Evolutionary conservation across 2,329 filamentous ascomycete species (phyloP), one percentile per base, ranked within the genome.

Genomic region (Curvularia verruculosa): DNA sequence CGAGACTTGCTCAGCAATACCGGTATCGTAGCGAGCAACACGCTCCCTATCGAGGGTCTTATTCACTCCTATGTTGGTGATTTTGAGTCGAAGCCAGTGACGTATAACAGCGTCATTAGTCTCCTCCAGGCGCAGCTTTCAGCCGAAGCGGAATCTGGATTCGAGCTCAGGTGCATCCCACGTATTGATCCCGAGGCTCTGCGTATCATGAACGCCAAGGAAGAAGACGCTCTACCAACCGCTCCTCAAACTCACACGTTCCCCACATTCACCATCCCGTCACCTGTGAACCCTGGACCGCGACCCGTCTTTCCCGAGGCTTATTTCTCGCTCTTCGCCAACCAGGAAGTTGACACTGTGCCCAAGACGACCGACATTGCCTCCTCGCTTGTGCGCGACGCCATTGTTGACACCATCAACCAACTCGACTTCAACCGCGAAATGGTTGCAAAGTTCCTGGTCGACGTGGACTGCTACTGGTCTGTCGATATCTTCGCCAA

Each of bases 391-490:
- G 84, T 99, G 56, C 87, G 95, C 46, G 95, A 99, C 75, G 87
- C 87, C 0, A 84, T 98, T 53, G 84, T 91, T 37, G 95, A 99
- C 74, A 97, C 93, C 0, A 95, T 99, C 78, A 97, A 97, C 73
- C 88, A 92, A 49, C 83, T 99, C 15, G 87, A 98, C 78, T 96
- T 92, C 80, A 99, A 98, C 77, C 89, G 95, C 59, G 91, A 92
- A 67, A 85, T 88, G 31, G 89, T 90, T 0, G 94, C 95, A 37
- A 91, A 92, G 56, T 95, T 92, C 68, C 81, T 99, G 34, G 96
- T 97, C 69, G 93, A 98, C 68, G 83, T 97, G 34, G 95, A 99
- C 76, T 96, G 91, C 77, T 99, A 95, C 78, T 99, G 96, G 80
- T 85, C 92, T 0, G 87, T 91, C 9, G 86, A 88, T 52, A 97